Conservation (phyloP, 768 basidiomycete genomes). For the Tylopilus balloui region DNA sequence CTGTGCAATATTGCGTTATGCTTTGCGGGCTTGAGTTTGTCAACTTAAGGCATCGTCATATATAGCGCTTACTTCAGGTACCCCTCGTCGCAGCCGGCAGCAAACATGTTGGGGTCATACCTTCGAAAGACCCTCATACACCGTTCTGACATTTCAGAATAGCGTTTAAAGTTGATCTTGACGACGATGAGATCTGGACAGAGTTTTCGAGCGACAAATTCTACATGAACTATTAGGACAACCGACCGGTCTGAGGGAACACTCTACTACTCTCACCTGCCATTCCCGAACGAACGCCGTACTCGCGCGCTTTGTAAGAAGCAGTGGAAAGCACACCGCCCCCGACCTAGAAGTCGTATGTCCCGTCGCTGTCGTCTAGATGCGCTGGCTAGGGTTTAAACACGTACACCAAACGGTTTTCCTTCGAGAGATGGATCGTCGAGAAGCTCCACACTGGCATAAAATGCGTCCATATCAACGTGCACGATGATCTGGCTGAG, state of each 20-base stretch:
- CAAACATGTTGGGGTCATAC: constrained; percentile 72
- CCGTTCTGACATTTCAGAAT: constrained; percentile 62
- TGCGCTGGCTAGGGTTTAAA: neutral
- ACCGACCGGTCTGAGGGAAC: neutral
- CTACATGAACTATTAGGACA: constrained; percentile 34
- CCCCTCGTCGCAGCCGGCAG: constrained; percentile 85
- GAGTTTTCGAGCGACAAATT: constrained; percentile 89
- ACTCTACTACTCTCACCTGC: constrained; percentile 50
- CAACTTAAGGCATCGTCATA: neutral
- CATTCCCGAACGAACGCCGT: constrained; percentile 92
- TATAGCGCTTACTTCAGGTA: constrained; percentile 78
- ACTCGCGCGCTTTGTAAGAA: constrained; percentile 88
- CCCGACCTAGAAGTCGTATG: constrained; percentile 51
- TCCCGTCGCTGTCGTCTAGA: constrained; percentile 2
- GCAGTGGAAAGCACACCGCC: constrained; percentile 83
- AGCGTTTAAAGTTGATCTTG: constrained; percentile 51
- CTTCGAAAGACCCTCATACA: constrained; percentile 66
- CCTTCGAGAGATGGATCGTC: constrained; percentile 58
- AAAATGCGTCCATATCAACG: constrained; percentile 96
- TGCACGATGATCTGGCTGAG: constrained; percentile 84
- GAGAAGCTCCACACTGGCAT: constrained; percentile 72
- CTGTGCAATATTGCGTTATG: constrained; percentile 79
- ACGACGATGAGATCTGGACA: constrained; percentile 85
- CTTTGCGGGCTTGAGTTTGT: constrained; percentile 36
- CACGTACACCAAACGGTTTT: constrained; percentile 68